Evolutionary conservation across 352 stramenopile genomes (phyloP), one percentile per base, ranked within the genome.

Genomic region (Phytopythium ostracodes): DNA sequence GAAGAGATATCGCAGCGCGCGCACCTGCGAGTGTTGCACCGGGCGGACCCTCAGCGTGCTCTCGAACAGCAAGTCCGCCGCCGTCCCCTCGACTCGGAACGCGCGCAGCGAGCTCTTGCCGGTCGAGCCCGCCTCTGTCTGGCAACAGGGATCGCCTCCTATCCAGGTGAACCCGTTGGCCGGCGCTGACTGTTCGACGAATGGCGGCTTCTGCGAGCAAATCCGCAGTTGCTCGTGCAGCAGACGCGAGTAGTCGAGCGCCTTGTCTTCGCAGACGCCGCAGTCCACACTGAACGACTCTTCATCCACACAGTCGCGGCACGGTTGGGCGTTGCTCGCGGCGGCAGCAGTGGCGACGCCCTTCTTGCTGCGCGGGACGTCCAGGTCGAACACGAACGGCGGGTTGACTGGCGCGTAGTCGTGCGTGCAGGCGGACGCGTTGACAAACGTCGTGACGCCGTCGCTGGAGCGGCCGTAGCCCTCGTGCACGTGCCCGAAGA

Each of bases 401-500:
- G 75, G 56, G 55, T 94, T 91, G 50, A 86, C 70, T 2, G 84
- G 80, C 42, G 90, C 76, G 71, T 94, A 92, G 59, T 88, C 71
- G 64, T 89, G 77, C 14, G 77, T 93, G 49, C 82, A 94, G 4
- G 75, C 76, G 5, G 87, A 91, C 6, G 88, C 88, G 61, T 98
- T 98, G 36, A 97, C 73, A 66, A 85, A 98, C 0, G 89, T 81
- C 15, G 91, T 98, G 2, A 64, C 62, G 27, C 82, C 84, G 70
- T 95, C 81, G 12, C 62, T 76, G 20, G 71, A 87, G 14, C 68
- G 65, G 42, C 91, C 91, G 63, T 94, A 92, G 36, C 79, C 82
- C 71, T 97, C 85, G 60, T 97, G 91, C 52, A 98, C 91, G 59
- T 98, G 91, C 2, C 91, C 91, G 71, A 96, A 98, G 12, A 98